Base-by-base conservation (phyloP, 768 basidiomycete genomes). In the Gloeopeniophorella convolvens region DNA sequence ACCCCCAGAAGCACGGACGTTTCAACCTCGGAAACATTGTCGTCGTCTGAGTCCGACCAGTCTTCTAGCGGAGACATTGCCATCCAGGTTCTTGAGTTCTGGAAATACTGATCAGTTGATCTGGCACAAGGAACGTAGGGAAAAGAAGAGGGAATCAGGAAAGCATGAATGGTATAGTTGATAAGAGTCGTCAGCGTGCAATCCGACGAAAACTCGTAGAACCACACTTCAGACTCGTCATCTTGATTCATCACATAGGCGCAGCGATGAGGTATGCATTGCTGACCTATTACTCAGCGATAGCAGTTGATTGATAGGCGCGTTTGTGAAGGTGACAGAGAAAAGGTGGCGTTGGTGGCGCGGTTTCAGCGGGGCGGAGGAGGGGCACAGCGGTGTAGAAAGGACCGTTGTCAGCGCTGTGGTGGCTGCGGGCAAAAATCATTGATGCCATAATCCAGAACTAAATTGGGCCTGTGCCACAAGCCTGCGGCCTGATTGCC, bases 121-220 rank as follows among this genome's bases (percentile, higher is more conserved):
- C 45, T 15, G 16, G 20, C 8, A 13, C 13, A 12, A 57, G 48
- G 28, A 36, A 55, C 49, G 41, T 12, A 26, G 40, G 50, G 56
- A 54, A 59, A 42, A 59, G 48, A 51, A 49, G 24, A 62, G 47
- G 63, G 60, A 61, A 69, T 90, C 89, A 91, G 89, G 71, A 73
- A 83, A 73, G 88, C 89, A 91, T 92, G 89, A 92, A 92, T 91
- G 88, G 89, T 85, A 85, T 71, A 73, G 62, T 63, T 67, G 70
- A 67, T 64, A 66, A 52, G 72, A 70, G 60, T 89, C 87, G 78
- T 89, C 88, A 84, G 62, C 54, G 72, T 58, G 59, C 57, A 59
- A 41, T 61, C 68, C 65, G 74, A 76, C 79, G 81, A 79, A 81
- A 77, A 81, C 81, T 76, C 72, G 71, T 59, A 63, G 53, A 63